Percentiles rank a stretch among this genome's conserved stretches.
These are phyloP conservation scores for Metroxylon sagu DNA, from an alignment of 176 grass and related monocot genomes.

Conservation along the genomic window DNA sequence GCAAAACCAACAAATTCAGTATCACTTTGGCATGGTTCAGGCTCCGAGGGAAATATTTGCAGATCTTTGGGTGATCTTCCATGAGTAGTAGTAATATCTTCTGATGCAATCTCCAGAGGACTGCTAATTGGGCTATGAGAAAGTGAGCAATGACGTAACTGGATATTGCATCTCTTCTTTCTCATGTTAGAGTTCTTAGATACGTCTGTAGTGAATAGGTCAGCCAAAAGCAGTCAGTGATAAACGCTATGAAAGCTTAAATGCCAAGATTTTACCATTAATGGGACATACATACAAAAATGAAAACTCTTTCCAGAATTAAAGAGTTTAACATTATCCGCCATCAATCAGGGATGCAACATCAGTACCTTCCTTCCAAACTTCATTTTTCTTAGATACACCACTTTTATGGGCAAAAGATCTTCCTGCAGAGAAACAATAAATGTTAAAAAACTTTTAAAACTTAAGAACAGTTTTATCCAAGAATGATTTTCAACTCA, in stretches of 20 bases:
- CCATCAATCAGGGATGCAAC: not conserved
- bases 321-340: not conserved
- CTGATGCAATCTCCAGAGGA: constrained; percentile 23
- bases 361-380: constrained; percentile 29
- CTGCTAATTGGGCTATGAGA: not conserved
- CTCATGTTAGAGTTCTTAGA: constrained; percentile 29
- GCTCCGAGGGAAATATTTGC: constrained; percentile 26
- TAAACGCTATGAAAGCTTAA: not conserved
- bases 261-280: no score
- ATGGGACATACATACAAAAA: not conserved
- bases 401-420: constrained; percentile 16
- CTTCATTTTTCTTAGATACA: constrained; percentile 30
- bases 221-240: constrained; percentile 28
- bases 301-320: not conserved
- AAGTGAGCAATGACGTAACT: constrained; percentile 14
- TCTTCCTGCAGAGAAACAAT: constrained; percentile 26
- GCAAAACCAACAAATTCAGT: constrained; percentile 16
- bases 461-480: no score
- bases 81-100: constrained; percentile 31
- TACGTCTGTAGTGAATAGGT: constrained; percentile 21
- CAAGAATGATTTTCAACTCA: no score
- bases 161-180: constrained; percentile 31
- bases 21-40: constrained; percentile 29
- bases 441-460: not conserved
- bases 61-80: constrained; percentile 24